Base-by-base conservation (phyloP, 169 alveolate genomes). In the Plasmodium knowlesi region DNA sequence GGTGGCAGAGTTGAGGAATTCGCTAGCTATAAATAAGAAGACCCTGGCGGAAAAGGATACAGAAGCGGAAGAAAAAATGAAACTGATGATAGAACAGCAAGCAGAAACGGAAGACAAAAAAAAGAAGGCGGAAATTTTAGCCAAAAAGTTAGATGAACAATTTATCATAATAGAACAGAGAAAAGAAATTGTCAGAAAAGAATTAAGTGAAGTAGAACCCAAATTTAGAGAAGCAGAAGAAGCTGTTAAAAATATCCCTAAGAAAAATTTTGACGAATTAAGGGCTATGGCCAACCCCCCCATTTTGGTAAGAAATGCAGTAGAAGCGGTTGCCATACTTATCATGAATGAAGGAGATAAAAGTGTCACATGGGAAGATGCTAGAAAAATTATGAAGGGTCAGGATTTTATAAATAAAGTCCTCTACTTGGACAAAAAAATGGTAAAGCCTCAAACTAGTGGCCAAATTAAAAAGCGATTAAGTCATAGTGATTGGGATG, bases 251-350 rank as follows among this genome's bases (percentile, higher is more conserved):
- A 97, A 98, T 74, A 99, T 98, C 82, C 98, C 97, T 83, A 98
- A 97, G 97, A 97, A 97, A 90, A 93, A 93, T 85, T 83, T 96
- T 57, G 98, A 96, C 39, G 98, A 98, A 92, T 96, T 99, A 25
- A 98, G 98, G 82, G 97, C 98, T 25, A 95, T 98, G 98, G 97
- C 98, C 34, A 97, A 96, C 70, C 99, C 99, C 22, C 99, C 99
- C 10, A 97, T 98, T 39, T 96, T 98, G 46, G 99, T 99, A 6
- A 97, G 98, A 96, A 93, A 97, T 80, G 99, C 99, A 4, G 94
- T 99, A 92, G 99, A 99, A 96, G 99, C 99, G 1, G 99, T 98
- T 6, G 97, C 98, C 39, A 97, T 97, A 50, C 94, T 98, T 57
- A 96, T 98, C 34, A 97, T 97, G 30, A 97, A 97, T 72, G 97